Evolutionary conservation across 2,329 filamentous ascomycete genomes (phyloP), one percentile per base, ranked within the genome.

Genomic region (Beauveria brongniartii): DNA sequence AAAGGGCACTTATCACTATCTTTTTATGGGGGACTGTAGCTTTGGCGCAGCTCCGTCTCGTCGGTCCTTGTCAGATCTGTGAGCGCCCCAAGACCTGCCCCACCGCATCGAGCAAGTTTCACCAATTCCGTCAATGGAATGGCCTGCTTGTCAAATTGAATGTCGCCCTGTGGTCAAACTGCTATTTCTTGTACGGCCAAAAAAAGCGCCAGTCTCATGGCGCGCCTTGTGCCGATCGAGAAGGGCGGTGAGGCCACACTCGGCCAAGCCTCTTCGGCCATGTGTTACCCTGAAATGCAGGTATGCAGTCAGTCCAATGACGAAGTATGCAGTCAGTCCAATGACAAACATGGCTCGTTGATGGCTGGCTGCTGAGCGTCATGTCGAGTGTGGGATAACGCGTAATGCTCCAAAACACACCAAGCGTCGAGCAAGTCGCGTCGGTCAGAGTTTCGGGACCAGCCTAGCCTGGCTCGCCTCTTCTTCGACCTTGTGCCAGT

Each of bases 21-120:
- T 7, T 28, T 28, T 1, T 28, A 7, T 28, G 26, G 26, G 26
- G 26, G 26, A 7, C 26, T 28, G 24, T 24, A 24, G 34, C 22
- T 16, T 9, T 41, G 44, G 30, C 22, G 30, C 28, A 41, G 44
- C n/a, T 48, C 54, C 54, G 26, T 40, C 20, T 44, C 20, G 56
- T 59, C 56, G 26, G 47, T 52, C 52, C 56, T 51, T 59, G 56
- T 51, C 56, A 59, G 47, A 59, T 59, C 56, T 50, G 30, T 44
- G 43, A 22, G 55, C 44, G 20, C 22, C n/a, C 24, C 24, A 30
- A 41, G 18, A 43, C 44, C 46, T 8, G 22, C 47, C n/a, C 56
- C 47, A 52, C 56, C 12, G 26, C 56, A 37, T 18, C 14, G 20
- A 22, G 34, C 16, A 22, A 16, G 34, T 37, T 37, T 37, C 34